Evolutionary conservation across 352 stramenopile genomes (phyloP).

Genomic region (Globisporangium perplexum): DNA sequence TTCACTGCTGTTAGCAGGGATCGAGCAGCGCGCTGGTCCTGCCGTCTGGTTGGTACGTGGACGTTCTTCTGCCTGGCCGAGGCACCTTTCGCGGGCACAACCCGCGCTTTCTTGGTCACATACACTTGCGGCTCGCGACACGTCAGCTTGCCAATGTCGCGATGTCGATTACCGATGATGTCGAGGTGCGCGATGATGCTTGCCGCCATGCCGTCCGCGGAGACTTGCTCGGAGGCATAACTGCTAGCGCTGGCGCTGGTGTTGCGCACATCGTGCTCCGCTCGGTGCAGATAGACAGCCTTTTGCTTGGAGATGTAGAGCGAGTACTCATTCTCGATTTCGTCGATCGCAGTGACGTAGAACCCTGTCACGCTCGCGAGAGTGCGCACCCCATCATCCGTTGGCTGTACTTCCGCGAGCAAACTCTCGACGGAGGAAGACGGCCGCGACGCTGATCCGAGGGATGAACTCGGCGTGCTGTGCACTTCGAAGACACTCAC

Average conservation of each 20-base stretch:
- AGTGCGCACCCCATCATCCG: not conserved
- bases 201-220: slow-evolving; percentile 31
- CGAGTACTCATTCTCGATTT: slow-evolving; percentile 62
- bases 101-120: slow-evolving; percentile 35
- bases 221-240: not conserved
- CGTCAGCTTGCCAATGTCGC: slow-evolving; percentile 51
- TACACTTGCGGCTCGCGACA: slow-evolving; percentile 40
- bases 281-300: slow-evolving; percentile 34
- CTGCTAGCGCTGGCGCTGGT: not conserved
- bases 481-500: slow-evolving; percentile 33
- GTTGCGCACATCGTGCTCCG: slow-evolving; percentile 13
- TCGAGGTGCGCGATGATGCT: slow-evolving; percentile 47
- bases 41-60: slow-evolving; percentile 28
- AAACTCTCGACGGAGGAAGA: not conserved
- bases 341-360: slow-evolving; percentile 48
- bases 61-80: slow-evolving; percentile 32
- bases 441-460: not conserved
- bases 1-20: slow-evolving; percentile 36
- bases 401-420: not conserved
- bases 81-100: slow-evolving; percentile 17
- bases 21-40: slow-evolving; percentile 51
- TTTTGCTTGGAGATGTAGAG: slow-evolving; percentile 43
- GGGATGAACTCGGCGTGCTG: slow-evolving; percentile 7
- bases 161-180: slow-evolving; percentile 63
- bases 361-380: slow-evolving; percentile 21